Conservation (phyloP, 2,329 filamentous ascomycete genomes). For the Blastomyces percursus region DNA sequence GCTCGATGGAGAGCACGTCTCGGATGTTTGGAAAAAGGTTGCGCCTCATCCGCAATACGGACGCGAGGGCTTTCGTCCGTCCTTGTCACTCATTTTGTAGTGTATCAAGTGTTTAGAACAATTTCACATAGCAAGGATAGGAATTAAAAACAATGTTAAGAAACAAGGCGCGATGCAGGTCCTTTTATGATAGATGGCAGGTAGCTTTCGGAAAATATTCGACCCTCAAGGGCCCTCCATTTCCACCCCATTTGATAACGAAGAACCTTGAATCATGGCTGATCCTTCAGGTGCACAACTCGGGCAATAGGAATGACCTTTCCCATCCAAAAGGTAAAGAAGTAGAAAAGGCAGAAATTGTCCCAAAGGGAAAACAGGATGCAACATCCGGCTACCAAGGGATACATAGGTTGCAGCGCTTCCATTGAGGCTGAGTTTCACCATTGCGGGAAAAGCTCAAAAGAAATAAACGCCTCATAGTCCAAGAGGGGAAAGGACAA, state of each 20-base stretch:
- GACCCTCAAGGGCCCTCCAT: background rate
- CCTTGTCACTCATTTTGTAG: slow-evolving; percentile 7
- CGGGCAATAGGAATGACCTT: background rate
- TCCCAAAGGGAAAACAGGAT: background rate
- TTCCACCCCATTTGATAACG: background rate
- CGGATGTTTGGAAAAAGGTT: slow-evolving; percentile 3
- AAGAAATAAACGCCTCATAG: background rate
- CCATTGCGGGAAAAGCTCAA: background rate
- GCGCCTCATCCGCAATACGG: slow-evolving; percentile 11
- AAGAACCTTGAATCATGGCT: background rate
- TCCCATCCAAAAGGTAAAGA: background rate
- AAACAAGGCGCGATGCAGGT: background rate
- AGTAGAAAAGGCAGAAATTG: background rate
- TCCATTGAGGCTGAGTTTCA: background rate
- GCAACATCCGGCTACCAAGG: background rate
- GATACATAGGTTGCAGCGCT: background rate
- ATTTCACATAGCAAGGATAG: background rate
- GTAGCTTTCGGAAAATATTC: background rate
- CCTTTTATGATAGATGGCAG: background rate
- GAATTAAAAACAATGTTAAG: background rate
- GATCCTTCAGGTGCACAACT: background rate
- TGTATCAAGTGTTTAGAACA: background rate
- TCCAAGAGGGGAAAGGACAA: background rate
- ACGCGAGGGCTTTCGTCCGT: slow-evolving; percentile 10
- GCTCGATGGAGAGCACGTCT: slow-evolving; percentile 8